These are phyloP conservation scores for Jacaranda mimosifolia DNA, from an alignment of 257 asterid species.

Conservation along the genomic window DNA sequence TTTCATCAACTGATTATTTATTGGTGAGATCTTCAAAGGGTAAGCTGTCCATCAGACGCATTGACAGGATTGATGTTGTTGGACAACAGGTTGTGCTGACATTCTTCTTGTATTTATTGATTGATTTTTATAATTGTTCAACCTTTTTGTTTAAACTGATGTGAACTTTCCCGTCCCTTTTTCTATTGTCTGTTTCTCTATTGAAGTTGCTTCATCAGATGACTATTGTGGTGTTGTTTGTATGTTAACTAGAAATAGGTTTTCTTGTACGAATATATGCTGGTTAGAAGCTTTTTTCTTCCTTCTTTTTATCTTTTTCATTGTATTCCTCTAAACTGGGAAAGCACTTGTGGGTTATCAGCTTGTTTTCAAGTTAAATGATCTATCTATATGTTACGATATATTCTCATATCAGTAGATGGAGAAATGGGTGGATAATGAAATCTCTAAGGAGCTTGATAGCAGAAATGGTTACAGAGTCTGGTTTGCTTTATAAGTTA, in stretches of 20 bases:
- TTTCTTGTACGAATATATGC: too few species aligned
- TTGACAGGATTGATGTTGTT: slow-evolving; percentile 94
- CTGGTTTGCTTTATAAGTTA: too few species aligned
- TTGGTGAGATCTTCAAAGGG: slow-evolving; percentile 98
- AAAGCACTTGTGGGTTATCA: too few species aligned
- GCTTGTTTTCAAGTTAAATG: too few species aligned
- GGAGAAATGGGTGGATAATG: too few species aligned
- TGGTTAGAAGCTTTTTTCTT: not conserved
- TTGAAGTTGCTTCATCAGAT: slow-evolving; percentile 23
- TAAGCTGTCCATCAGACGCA: slow-evolving; percentile 96
- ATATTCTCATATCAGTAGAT: too few species aligned
- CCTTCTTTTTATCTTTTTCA: not conserved
- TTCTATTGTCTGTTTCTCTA: not conserved
- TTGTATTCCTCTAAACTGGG: too few species aligned
- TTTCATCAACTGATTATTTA: slow-evolving; percentile 85
- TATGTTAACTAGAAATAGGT: too few species aligned
- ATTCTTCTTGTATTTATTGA: slow-evolving; percentile 22
- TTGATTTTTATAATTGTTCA: slow-evolving; percentile 3
- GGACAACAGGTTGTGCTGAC: slow-evolving; percentile 87
- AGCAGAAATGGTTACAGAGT: too few species aligned
- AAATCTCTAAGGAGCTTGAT: too few species aligned
- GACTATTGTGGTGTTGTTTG: not conserved
- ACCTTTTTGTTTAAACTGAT: slow-evolving; percentile 28
- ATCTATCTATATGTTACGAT: too few species aligned
- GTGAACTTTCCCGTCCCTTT: not conserved